Conservation (phyloP, 441 rosid genomes). For the Dalechampia spathulata region DNA sequence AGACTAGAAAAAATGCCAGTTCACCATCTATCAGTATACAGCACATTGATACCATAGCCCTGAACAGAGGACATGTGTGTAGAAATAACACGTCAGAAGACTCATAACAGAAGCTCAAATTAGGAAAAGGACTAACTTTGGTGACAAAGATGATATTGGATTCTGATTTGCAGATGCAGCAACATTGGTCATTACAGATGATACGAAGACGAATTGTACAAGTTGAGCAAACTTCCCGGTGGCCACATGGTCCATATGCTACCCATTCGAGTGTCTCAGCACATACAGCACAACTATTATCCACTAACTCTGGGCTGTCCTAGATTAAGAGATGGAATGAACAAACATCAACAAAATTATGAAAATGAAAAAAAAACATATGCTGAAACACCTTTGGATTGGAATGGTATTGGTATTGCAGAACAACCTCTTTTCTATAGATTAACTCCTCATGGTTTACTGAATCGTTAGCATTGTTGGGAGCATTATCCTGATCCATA, state of each 20-base stretch:
- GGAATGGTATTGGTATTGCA: slow-evolving; percentile 25
- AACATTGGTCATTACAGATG: slow-evolving; percentile 59
- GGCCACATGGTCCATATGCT: slow-evolving; percentile 75
- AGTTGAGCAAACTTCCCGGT: slow-evolving; percentile 80
- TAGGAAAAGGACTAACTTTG: slow-evolving; percentile 57
- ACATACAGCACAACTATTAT: slow-evolving; percentile 84
- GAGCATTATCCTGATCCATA: slow-evolving; percentile 28
- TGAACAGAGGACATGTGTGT: neutral
- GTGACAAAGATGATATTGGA: slow-evolving; percentile 54
- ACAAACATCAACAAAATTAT: too few relatives aligned
- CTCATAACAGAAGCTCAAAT: too few relatives aligned
- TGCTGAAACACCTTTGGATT: slow-evolving; percentile 29
- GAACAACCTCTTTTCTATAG: slow-evolving; percentile 28
- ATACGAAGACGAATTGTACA: slow-evolving; percentile 84
- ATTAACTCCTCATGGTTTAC: slow-evolving; percentile 23
- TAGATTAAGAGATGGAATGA: too few relatives aligned
- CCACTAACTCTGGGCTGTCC: too few relatives aligned
- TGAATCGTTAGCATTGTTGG: slow-evolving; percentile 24
- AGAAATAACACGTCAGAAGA: slow-evolving; percentile 1
- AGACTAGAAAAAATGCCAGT: slow-evolving; percentile 46
- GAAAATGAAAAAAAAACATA: too few relatives aligned
- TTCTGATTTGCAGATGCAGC: slow-evolving; percentile 86
- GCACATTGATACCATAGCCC: too few relatives aligned
- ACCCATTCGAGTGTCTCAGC: slow-evolving; percentile 91
- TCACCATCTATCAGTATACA: too few relatives aligned